phyloP scores from a whole-genome alignment of 2,329 filamentous ascomycete genomes.

The Pezicula carpinea region DNA sequence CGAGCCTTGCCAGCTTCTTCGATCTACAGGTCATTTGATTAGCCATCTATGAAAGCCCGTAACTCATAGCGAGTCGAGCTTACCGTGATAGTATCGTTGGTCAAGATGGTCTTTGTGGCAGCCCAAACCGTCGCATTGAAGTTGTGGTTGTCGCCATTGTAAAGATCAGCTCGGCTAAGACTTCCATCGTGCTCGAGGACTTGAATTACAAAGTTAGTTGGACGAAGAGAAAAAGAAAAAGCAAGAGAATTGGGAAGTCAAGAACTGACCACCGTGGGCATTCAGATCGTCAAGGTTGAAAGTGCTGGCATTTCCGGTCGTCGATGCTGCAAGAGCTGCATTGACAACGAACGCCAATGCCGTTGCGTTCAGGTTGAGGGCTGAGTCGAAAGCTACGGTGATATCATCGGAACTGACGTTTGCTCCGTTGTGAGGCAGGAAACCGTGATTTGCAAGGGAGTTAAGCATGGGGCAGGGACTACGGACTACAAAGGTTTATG shows the following conservation, averaged over 20 bases:
- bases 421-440: constrained; percentile 33
- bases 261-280: constrained; percentile 3
- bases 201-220: not conserved
- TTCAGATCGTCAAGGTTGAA: constrained; percentile 12
- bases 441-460: constrained; percentile 36
- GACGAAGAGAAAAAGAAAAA: too few species aligned
- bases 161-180: constrained; percentile 7
- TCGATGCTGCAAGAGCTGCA: constrained; percentile 1
- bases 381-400: constrained; percentile 3
- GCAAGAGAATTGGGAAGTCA: not conserved
- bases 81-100: constrained; percentile 3
- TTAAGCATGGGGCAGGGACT: constrained; percentile 36
- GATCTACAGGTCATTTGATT: too few species aligned
- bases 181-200: constrained; percentile 13
- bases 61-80: too few species aligned
- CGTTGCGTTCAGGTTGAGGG: constrained; percentile 6
- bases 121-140: constrained; percentile 12
- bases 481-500: constrained; percentile 7
- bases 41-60: too few species aligned
- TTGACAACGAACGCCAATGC: not conserved
- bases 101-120: constrained; percentile 2
- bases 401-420: constrained; percentile 25
- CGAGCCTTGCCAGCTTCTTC: constrained; percentile 5
- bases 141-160: constrained; percentile 9
- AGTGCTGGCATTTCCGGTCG: constrained; percentile 6